Conservation (phyloP, 2,329 filamentous ascomycete species). For the Aspergillus hortae region DNA sequence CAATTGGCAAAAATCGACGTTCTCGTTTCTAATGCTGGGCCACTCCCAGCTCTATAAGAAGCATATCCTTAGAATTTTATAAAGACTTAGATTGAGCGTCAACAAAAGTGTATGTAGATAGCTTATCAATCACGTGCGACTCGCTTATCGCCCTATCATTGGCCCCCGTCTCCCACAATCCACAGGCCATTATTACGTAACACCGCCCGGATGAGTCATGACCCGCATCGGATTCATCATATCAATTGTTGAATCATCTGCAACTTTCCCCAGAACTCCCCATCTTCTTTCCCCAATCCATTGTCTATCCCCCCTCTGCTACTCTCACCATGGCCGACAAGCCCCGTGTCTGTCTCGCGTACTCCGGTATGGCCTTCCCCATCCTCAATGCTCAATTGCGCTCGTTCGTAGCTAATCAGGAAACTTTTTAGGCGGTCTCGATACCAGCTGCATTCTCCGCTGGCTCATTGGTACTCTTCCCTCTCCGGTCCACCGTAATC, state of each 20-base stretch:
- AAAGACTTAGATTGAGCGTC: no score
- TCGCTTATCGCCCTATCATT: neutral
- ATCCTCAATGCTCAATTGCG: neutral
- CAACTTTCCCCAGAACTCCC: neutral
- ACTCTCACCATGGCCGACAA: conserved; percentile 13
- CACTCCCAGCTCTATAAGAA: no score
- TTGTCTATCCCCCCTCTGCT: neutral
- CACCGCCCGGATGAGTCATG: neutral
- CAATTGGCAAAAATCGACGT: no score
- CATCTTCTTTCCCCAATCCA: neutral
- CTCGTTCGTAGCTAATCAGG: conserved; percentile 3
- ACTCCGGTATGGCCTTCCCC: conserved; percentile 17
- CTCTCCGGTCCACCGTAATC: neutral
- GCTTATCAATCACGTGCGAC: neutral
- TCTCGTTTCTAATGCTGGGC: no score
- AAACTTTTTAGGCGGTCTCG: conserved; percentile 35
- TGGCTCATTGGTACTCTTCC: conserved; percentile 11
- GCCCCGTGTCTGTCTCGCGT: conserved; percentile 19
- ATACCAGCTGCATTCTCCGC: conserved; percentile 37
- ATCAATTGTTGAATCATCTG: neutral
- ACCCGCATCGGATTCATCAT: neutral
- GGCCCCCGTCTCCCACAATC: neutral
- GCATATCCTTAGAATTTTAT: no score
- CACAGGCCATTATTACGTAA: neutral
- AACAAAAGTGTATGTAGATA: no score